These are phyloP conservation scores for Gautieria morchelliformis DNA, from an alignment of 768 basidiomycete genomes.

Conservation along the genomic window DNA sequence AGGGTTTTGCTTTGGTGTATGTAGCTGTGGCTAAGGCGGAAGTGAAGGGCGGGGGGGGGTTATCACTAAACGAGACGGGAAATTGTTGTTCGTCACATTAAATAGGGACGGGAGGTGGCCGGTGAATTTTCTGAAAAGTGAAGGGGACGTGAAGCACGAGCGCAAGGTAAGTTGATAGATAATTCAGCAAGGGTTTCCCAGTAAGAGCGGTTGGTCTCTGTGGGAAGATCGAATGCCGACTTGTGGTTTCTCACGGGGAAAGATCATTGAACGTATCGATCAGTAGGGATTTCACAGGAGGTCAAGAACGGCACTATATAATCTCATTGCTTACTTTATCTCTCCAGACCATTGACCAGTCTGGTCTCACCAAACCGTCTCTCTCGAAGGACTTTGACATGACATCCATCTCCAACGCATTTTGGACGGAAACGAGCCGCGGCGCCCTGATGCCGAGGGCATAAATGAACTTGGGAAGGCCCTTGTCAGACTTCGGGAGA, in stretches of 20 bases:
- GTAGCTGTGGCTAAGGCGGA: constrained; percentile 14
- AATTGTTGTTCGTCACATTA: too few relatives aligned
- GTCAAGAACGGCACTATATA: background rate
- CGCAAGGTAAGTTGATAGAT: background rate
- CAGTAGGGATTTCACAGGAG: background rate
- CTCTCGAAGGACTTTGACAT: constrained; percentile 19
- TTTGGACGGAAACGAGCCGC: constrained; percentile 55
- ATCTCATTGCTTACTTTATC: constrained; percentile 32
- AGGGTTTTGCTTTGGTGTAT: background rate
- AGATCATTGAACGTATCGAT: background rate
- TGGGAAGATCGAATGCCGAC: too few relatives aligned
- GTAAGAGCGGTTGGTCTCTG: too few relatives aligned
- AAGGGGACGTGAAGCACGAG: background rate
- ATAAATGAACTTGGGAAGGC: constrained; percentile 56
- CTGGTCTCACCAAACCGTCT: constrained; percentile 32
- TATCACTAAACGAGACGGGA: background rate
- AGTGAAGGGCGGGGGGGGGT: constrained; percentile 16
- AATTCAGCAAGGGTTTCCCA: background rate
- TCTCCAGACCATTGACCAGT: constrained; percentile 49
- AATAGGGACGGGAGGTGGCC: background rate
- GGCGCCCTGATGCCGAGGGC: constrained; percentile 41
- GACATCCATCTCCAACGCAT: constrained; percentile 28
- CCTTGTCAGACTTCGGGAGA: constrained; percentile 45
- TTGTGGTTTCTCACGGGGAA: too few relatives aligned
- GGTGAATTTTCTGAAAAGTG: constrained; percentile 1